Percentiles rank a stretch among this genome's conserved stretches.
phyloP scores from a whole-genome alignment of 164 flowering plant species.

The Stephania cephalantha region DNA sequence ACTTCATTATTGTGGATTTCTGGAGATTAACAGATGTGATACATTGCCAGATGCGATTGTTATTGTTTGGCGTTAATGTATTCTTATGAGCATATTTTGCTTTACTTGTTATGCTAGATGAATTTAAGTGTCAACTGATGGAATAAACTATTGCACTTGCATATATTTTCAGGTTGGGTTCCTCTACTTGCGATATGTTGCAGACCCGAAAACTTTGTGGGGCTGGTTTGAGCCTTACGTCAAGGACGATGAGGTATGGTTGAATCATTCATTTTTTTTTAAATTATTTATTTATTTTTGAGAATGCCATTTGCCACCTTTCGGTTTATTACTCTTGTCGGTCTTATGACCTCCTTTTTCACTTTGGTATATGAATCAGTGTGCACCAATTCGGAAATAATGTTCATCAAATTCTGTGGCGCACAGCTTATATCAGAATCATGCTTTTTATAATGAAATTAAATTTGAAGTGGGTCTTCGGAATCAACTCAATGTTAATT shows the following conservation, averaged over 20 bases:
- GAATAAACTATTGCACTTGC: constrained; percentile 4
- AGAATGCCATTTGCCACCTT: not conserved
- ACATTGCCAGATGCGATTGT: not conserved
- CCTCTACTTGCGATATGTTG: constrained; percentile 84
- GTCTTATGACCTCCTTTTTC: not conserved
- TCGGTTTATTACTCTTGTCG: not conserved
- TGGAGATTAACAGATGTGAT: not conserved
- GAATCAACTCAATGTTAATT: not conserved
- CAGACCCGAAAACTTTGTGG: constrained; percentile 92
- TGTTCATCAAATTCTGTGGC: not conserved
- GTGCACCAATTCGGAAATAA: not conserved
- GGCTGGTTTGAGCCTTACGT: constrained; percentile 84
- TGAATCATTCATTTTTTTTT: not conserved
- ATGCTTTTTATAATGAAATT: not conserved
- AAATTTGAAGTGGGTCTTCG: not conserved
- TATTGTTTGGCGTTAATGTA: not conserved
- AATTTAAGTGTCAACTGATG: not conserved
- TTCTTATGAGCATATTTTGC: not conserved
- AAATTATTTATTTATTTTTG: not conserved
- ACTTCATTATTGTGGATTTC: not conserved
- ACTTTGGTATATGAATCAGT: not conserved
- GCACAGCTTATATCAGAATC: not conserved
- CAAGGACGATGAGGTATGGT: constrained; percentile 80
- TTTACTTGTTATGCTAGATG: not conserved
- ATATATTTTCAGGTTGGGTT: constrained; percentile 72